Conservation (phyloP, 768 basidiomycete species). For the Boletellus ananas region DNA sequence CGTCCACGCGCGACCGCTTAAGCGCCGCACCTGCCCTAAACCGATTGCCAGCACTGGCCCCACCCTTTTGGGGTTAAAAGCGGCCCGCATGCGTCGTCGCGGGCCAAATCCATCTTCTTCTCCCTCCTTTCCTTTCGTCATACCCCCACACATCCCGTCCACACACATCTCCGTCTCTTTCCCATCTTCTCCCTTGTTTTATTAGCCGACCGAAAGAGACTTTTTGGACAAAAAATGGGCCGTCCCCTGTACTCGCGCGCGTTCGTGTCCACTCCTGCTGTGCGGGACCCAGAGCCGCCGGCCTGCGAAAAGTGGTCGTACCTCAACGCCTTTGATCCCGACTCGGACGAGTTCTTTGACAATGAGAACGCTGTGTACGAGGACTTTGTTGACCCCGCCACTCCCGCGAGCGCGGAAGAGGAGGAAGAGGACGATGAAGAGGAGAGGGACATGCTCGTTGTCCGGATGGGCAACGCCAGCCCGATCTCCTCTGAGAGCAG, state of each 20-base stretch:
- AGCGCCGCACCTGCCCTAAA: constrained; percentile 36
- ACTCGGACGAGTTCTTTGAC: constrained; percentile 73
- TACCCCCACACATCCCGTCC: constrained; percentile 10
- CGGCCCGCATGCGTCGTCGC: not conserved
- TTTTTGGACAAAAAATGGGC: constrained; percentile 41
- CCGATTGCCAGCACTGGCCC: not conserved
- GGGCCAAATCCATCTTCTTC: not conserved
- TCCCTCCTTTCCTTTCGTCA: not conserved
- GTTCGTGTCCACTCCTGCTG: constrained; percentile 36
- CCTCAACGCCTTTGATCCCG: constrained; percentile 71
- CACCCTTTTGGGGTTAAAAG: constrained; percentile 14
- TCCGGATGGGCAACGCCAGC: constrained; percentile 31
- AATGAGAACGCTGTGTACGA: constrained; percentile 58
- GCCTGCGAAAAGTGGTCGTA: constrained; percentile 58
- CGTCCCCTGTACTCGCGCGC: constrained; percentile 54
- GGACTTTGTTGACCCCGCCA: constrained; percentile 52
- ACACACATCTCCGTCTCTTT: not conserved
- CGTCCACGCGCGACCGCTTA: constrained; percentile 13
- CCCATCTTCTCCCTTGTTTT: constrained; percentile 17
- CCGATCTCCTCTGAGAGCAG: constrained; percentile 40
- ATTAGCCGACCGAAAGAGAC: constrained; percentile 15
- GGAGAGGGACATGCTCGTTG: constrained; percentile 31
- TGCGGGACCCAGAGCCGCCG: constrained; percentile 42
- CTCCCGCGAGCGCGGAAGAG: constrained; percentile 1
- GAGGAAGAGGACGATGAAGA: constrained; percentile 24